Evolutionary conservation across 116 monocot species (phyloP), one percentile per base, ranked within the genome.

Genomic region (Dioscorea cayenensis): DNA sequence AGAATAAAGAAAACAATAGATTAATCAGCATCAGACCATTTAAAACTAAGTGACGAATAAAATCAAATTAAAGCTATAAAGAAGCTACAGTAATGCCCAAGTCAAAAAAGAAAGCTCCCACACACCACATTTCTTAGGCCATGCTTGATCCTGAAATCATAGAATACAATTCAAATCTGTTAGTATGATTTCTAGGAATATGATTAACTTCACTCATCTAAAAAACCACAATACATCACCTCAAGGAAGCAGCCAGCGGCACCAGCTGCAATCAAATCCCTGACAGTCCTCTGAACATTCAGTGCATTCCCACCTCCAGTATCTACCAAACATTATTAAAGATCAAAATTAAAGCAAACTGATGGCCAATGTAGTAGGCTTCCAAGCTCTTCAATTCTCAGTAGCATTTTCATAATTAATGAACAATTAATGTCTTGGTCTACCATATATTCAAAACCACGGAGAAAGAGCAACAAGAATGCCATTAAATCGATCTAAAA

Each of bases 71-170:
- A 49, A 28, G 1, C 8, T 14, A 12, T 14, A 66, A 58, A 7
- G 49, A 52, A 63, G 12, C 14, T 63, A 63, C 14, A 14, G 23
- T 13, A 66, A 65, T 51, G 68, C 21, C 19, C 2, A 6, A 28
- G 25, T 25, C 6, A 43, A 43, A 43, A 43, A 43, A 43, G 16
- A 55, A 49, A 28, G 59, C 38, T 20, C 63, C 60, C 37, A 7
- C 73, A 48, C 73, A 86, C 86, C 86, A 63, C 89, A 89, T 76
- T 83, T 86, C 80, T 89, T 89, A 60, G 89, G 89, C 89, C 89
- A 86, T 61, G 80, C 86, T 80, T 86, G 89, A 77, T 89, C 86
- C 89, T 89, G 67, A 25, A 78, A 76, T 52, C 25, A 60, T 51
- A 29, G 12, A 25, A 73, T 71, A 60, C 7, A 1, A 7, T 68